A percentile compares a stretch with the other conserved stretches of the same genome.
Evolutionary conservation across 192 early-diverging fungal genomes (phyloP).

Genomic region (Entomortierella chlamydospora): DNA sequence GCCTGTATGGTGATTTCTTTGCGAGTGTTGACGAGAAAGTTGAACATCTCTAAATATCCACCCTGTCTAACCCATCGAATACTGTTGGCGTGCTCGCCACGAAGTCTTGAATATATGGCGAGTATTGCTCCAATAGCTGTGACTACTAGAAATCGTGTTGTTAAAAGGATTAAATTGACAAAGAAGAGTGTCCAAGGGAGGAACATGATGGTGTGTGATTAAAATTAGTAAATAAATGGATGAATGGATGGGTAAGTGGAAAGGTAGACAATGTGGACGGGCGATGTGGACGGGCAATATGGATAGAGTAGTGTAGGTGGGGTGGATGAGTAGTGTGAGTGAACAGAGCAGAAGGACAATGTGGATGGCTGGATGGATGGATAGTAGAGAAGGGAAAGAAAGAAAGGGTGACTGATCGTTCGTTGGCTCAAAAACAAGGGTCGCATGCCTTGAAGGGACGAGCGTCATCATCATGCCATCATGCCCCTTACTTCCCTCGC

Average conservation of each 20-base stretch:
- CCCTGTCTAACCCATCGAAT: constrained; percentile 31
- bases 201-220: constrained; percentile 4
- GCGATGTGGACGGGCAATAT: too few species aligned
- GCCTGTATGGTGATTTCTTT: not conserved
- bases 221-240: too few species aligned
- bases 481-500: not conserved
- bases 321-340: too few species aligned
- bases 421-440: not conserved
- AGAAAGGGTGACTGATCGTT: not conserved
- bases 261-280: too few species aligned
- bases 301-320: too few species aligned
- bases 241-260: too few species aligned
- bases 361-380: not conserved
- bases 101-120: constrained; percentile 14
- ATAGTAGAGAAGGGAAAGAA: not conserved
- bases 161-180: constrained; percentile 2
- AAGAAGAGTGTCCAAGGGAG: constrained; percentile 4
- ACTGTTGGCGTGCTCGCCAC: constrained; percentile 16
- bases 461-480: not conserved
- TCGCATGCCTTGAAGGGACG: not conserved
- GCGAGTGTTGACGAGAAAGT: not conserved
- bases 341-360: too few species aligned
- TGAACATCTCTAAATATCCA: constrained; percentile 18
- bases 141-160: constrained; percentile 5
- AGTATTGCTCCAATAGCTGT: constrained; percentile 5